A percentile compares a stretch with the other conserved stretches of the same genome.
Conservation (phyloP, 805 yeast species). For the Candida morakotiae region DNA sequence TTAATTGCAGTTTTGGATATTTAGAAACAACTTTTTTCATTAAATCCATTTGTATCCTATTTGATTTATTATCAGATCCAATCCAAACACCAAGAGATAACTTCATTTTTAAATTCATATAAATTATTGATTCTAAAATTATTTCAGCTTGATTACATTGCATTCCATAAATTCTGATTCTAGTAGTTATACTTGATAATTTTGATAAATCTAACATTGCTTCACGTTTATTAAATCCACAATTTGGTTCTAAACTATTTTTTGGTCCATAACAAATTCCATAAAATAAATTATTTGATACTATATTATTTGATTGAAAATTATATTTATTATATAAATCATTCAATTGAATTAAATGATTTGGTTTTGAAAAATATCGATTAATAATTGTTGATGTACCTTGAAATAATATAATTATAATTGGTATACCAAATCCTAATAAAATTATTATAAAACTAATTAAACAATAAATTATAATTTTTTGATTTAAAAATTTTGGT, state of each 20-base stretch:
- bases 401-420: constrained; percentile 19
- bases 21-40: constrained; percentile 39
- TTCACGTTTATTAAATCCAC: constrained; percentile 47
- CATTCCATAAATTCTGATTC: constrained; percentile 56
- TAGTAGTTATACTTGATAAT: constrained; percentile 54
- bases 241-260: constrained; percentile 47
- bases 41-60: constrained; percentile 41
- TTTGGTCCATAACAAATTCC: constrained; percentile 63
- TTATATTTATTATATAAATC: constrained; percentile 6
- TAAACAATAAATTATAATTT: neutral
- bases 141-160: constrained; percentile 55
- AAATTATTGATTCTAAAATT: constrained; percentile 50
- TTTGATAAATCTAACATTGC: constrained; percentile 53
- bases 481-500: neutral
- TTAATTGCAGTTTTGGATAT: constrained; percentile 36
- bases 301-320: constrained; percentile 29
- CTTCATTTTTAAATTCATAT: constrained; percentile 49
- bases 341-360: constrained; percentile 6
- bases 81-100: constrained; percentile 64
- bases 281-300: constrained; percentile 34
- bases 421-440: constrained; percentile 17
- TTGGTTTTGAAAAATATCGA: constrained; percentile 19
- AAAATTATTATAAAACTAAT: constrained; percentile 10
- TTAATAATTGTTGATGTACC: constrained; percentile 26
- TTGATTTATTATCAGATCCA: constrained; percentile 40